These are phyloP conservation scores for Pelagomonas calceolata DNA, from an alignment of 108 stramenopile genomes.

Conservation along the genomic window DNA sequence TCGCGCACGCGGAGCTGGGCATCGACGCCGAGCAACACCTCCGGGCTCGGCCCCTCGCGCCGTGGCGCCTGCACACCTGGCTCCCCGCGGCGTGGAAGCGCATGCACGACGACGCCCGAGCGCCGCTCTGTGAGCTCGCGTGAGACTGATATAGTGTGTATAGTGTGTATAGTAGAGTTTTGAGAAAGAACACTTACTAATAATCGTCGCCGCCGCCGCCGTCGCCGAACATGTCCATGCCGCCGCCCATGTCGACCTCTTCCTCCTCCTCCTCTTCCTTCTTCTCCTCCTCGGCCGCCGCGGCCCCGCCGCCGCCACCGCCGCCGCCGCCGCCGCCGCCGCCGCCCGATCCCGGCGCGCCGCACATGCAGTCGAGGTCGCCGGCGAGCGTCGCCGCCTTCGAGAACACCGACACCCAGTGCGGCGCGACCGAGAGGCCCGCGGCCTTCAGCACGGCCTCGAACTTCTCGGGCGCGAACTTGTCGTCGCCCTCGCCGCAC, in stretches of 20 bases:
- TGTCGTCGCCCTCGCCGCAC: background rate
- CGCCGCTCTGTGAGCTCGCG: too few species aligned
- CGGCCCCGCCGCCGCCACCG: conserved; percentile 20
- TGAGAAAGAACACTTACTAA: too few species aligned
- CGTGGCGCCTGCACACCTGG: too few species aligned
- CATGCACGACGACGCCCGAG: too few species aligned
- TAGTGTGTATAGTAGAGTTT: too few species aligned
- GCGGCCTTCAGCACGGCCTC: background rate
- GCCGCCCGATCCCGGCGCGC: background rate
- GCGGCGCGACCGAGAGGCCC: background rate
- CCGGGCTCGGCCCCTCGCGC: too few species aligned
- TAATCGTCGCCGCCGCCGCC: conserved; percentile 1
- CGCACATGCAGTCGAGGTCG: background rate
- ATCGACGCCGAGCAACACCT: too few species aligned
- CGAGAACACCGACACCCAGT: background rate
- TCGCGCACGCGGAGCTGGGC: too few species aligned
- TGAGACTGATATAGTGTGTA: too few species aligned
- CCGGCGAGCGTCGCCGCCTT: background rate
- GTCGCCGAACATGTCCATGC: conserved; percentile 19
- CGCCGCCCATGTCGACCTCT: conserved; percentile 28
- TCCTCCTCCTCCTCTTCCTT: conserved; percentile 31
- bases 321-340: conserved; percentile 11
- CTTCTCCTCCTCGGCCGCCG: conserved; percentile 22
- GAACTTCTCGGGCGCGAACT: background rate
- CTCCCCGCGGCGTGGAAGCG: too few species aligned